Evolutionary conservation across 2,329 filamentous ascomycete genomes (phyloP).

Genomic region (Colletotrichum sp.): DNA sequence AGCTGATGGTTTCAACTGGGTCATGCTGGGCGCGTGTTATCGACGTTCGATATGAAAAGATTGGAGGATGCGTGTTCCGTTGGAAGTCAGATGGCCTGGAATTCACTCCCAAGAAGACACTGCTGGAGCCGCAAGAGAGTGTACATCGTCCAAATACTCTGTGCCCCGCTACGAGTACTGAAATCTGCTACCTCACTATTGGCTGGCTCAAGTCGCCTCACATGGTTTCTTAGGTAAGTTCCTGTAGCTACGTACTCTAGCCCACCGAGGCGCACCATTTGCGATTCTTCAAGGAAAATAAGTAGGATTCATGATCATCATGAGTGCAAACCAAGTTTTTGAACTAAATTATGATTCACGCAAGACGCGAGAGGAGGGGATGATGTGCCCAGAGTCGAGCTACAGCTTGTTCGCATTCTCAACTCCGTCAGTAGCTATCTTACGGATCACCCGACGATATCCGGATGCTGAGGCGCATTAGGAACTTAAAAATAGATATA

Average conservation of each 20-base stretch:
- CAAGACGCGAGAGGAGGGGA: neutral
- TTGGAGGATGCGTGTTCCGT: neutral
- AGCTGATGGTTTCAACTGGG: constrained; percentile 1
- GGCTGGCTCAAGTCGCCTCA: neutral
- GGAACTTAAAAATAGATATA: too few relatives aligned
- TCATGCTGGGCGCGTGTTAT: neutral
- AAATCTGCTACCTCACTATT: neutral
- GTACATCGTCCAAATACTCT: neutral
- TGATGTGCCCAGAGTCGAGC: neutral
- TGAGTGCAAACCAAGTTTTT: neutral
- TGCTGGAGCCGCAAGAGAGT: neutral
- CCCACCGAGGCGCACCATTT: neutral
- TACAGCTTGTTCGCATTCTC: neutral
- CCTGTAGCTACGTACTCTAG: neutral
- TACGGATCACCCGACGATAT: neutral
- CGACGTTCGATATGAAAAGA: neutral
- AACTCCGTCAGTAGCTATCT: neutral
- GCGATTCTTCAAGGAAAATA: neutral
- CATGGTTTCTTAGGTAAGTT: neutral
- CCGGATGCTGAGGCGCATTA: neutral
- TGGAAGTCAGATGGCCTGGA: neutral
- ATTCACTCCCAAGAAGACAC: neutral
- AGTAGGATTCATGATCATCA: neutral
- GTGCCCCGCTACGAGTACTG: neutral
- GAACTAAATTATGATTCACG: neutral